Percentiles rank a stretch among this genome's conserved stretches.
These are phyloP conservation scores for Coprinellus micaceus DNA, from an alignment of 768 basidiomycete genomes.

Conservation along the genomic window DNA sequence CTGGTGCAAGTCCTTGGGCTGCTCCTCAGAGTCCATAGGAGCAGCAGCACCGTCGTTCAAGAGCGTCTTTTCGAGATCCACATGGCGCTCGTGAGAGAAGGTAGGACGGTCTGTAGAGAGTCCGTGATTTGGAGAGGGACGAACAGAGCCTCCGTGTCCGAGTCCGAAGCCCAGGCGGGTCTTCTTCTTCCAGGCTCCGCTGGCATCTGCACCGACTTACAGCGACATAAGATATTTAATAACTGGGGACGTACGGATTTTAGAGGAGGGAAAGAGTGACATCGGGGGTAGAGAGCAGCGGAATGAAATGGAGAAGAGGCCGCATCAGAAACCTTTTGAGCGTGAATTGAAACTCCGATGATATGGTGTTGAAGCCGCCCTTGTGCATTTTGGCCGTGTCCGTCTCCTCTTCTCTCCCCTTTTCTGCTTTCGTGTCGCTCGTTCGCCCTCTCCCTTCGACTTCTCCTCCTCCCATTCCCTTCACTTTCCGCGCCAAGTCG, in stretches of 20 bases:
- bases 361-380: constrained; percentile 14
- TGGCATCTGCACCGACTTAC: no score
- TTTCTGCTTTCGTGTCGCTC: constrained; percentile 18
- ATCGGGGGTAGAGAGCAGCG: background rate
- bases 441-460: constrained; percentile 8
- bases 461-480: constrained; percentile 18
- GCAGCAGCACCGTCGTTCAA: constrained; percentile 10
- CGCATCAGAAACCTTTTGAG: constrained; percentile 13
- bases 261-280: background rate
- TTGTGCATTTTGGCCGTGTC: no score
- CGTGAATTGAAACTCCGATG: constrained; percentile 49
- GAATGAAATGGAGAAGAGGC: constrained; percentile 15
- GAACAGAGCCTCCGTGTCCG: no score
- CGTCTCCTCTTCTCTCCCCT: no score
- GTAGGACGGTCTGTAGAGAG: background rate
- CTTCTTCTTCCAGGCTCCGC: no score
- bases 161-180: no score
- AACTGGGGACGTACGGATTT: background rate
- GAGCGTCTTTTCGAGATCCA: constrained; percentile 12
- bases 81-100: constrained; percentile 5
- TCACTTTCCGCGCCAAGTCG: no score
- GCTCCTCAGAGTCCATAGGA: constrained; percentile 15
- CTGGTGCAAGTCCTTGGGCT: constrained; percentile 1
- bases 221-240: no score
- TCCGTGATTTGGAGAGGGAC: constrained; percentile 2